Evolutionary conservation across 495 filamentous ascomycete genomes (phyloP), one percentile per base, ranked within the genome.

Genomic region (Xylaria sp.): DNA sequence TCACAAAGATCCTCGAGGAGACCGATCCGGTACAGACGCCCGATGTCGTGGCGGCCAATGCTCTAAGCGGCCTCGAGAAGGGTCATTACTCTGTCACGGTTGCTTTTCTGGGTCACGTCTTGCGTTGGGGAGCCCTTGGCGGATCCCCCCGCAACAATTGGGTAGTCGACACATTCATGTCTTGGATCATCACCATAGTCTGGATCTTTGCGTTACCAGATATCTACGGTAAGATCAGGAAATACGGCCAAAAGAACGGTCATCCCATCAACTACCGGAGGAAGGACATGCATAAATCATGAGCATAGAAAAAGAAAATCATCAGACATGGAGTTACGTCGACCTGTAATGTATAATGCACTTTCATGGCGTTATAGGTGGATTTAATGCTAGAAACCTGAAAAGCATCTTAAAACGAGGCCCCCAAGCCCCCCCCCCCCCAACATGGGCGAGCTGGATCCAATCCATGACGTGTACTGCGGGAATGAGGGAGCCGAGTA

Each of bases 1-100:
- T 98, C 58, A 97, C 96, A 19, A 86, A 90, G 74, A 87, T 91
- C 64, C 78, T 99, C 69, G 96, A 99, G 82, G 90, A 93, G 74
- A 85, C 83, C 35, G 96, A 99, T 80, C 90, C 89, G 71, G 87
- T 87, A 12, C 93, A 96, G 81, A 92, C 88, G 2, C 90, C 93
- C 41, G 90, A 93, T 6, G 88, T 90, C 69, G 94, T 95, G 9
- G 96, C 96, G 5, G 78, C 75, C 11, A 85, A 84, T 19, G 85
- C 91, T n/a, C 87, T 99, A 26, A 78, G 77, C 40, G 92, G 89
- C 5, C 81, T 99, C 68, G 95, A 99, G 81, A 86, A 81, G 40
- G 97, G 96, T 0, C 85, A 95, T 26, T 92, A 93, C 79, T 80
- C 93, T 73, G 87, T 97, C 46, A 89, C 90, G 5, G 92, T 92